Evolutionary conservation across 345 rosid species (phyloP).

Genomic region (Populus alba): DNA sequence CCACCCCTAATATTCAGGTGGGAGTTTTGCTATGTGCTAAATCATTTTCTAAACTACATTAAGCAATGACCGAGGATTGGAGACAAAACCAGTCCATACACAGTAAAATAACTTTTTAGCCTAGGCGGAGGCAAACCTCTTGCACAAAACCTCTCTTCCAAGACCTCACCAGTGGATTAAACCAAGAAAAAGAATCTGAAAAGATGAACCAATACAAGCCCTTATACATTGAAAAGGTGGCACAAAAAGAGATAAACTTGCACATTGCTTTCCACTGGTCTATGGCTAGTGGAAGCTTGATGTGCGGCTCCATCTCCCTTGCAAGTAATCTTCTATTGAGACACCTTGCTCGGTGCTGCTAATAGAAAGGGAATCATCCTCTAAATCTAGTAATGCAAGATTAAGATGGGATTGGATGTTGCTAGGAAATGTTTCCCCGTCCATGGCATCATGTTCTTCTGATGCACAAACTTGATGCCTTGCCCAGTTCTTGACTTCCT

Average conservation of each 20-base stretch:
- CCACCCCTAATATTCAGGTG: background rate
- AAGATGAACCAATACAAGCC: background rate
- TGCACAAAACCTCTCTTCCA: slow-evolving; percentile 55
- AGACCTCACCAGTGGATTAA: slow-evolving; percentile 22
- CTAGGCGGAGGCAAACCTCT: slow-evolving; percentile 45
- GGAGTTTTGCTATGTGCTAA: background rate
- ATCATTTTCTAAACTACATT: background rate
- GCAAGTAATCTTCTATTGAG: slow-evolving; percentile 69
- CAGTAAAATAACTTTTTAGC: slow-evolving; percentile 1
- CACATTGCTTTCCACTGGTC: background rate
- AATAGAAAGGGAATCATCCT: slow-evolving; percentile 58
- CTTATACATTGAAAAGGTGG: slow-evolving; percentile 20
- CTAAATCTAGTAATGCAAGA: slow-evolving; percentile 74
- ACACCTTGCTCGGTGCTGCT: slow-evolving; percentile 58
- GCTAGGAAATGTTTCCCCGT: slow-evolving; percentile 46
- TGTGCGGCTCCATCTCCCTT: slow-evolving; percentile 76
- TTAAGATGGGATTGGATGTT: slow-evolving; percentile 77
- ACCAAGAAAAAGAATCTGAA: background rate
- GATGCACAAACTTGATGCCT: slow-evolving; percentile 49
- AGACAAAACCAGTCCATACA: background rate
- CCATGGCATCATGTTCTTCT: slow-evolving; percentile 47
- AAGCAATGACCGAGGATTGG: background rate
- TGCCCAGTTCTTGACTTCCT: slow-evolving; percentile 68
- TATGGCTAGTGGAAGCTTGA: slow-evolving; percentile 58
- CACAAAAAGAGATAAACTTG: background rate